Conservation (phyloP, 441 rosid genomes). For the Raphanus hybrid region DNA sequence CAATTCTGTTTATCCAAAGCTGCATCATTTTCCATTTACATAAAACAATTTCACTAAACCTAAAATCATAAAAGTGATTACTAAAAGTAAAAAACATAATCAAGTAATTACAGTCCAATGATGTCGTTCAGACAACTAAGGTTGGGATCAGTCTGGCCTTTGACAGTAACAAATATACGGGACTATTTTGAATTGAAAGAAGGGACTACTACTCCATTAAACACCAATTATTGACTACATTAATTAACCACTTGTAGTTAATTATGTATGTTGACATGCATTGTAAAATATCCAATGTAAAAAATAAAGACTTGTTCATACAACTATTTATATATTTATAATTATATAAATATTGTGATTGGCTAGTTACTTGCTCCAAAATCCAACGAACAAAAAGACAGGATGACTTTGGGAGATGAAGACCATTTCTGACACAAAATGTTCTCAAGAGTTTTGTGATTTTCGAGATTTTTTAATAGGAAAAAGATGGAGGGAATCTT, state of each 20-base stretch:
- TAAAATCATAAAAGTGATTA: neutral
- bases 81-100: neutral
- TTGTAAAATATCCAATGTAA: neutral
- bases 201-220: conserved; percentile 1
- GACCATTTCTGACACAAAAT: conserved; percentile 42
- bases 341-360: conserved; percentile 4
- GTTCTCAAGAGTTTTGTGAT: conserved; percentile 18
- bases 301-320: neutral
- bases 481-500: conserved; percentile 18
- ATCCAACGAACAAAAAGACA: conserved; percentile 31
- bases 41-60: neutral
- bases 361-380: conserved; percentile 34
- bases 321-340: neutral
- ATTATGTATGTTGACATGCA: neutral
- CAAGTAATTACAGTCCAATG: neutral
- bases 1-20: neutral
- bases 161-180: neutral
- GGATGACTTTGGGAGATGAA: conserved; percentile 15
- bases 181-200: neutral
- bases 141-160: neutral
- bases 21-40: neutral
- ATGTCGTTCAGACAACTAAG: conserved; percentile 7
- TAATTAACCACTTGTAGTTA: neutral
- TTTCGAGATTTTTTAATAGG: conserved; percentile 10
- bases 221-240: conserved; percentile 1